Evolutionary conservation across 83 land plant species (phyloP), one percentile per base, ranked within the genome.

Genomic region (Thuja plicata): DNA sequence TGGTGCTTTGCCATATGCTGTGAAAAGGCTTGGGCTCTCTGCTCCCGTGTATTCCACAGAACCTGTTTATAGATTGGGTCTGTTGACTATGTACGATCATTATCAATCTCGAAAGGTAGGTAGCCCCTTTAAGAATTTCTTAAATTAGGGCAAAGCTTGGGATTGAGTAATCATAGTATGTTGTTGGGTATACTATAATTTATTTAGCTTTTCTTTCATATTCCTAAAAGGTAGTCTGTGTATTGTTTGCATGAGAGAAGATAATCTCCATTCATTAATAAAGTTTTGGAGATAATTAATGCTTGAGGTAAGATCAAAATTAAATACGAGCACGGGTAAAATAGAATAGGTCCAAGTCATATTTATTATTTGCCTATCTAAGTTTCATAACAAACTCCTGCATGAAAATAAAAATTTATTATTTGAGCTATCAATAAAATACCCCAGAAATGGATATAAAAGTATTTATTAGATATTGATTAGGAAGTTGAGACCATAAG

Each of bases 31-130:
- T 83, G 99, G 97, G 12, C 97, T 98, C 78, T 89, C 92, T 88
- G 99, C 99, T 66, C 94, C 97, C 8, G 92, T 98, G 89, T 98
- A 93, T 91, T 90, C 97, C 85, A 98, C 99, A 12, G 95, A 93
- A 52, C 99, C 99, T 60, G 99, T 98, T 10, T 93, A 90, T 79
- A 91, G 95, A 91, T 89, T 98, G 89, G 99, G 99, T 38, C 94
- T 97, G 41, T 92, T 98, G 85, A 93, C 98, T 41, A 95, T 98
- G 99, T 98, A 98, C 88, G 99, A 98, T 88, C 97, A 98, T 88
- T 96, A 91, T 88, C 88, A 96, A 35, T 94, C 99, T 13, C 90
- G 94, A n/a, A 93, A 90, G 95, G 99, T 96, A 90, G 37, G 91
- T 35, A 52, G 1, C 30, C 32, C 79, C 19, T 54, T 30, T 46